These are phyloP conservation scores for Eutrema heterophyllum DNA, from an alignment of 345 rosid species.

Conservation along the genomic window DNA sequence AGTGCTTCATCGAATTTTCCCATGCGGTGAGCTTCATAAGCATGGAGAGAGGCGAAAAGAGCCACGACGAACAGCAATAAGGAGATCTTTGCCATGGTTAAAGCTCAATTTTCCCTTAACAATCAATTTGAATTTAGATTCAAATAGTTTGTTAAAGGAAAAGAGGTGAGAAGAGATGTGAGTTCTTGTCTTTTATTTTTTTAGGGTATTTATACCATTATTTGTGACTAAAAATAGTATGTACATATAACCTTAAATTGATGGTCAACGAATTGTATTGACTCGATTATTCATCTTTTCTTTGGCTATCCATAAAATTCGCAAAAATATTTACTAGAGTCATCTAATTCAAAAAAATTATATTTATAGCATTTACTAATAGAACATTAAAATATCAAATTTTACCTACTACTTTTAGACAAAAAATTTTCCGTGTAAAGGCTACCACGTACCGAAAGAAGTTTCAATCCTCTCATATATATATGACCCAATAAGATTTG, in stretches of 20 bases:
- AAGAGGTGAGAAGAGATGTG: slow-evolving; percentile 16
- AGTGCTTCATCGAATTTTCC: background rate
- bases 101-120: slow-evolving; percentile 22
- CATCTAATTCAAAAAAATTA: background rate
- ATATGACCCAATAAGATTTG: background rate
- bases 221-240: slow-evolving; percentile 13
- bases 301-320: slow-evolving; percentile 11
- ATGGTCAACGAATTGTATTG: slow-evolving; percentile 3
- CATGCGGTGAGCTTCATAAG: slow-evolving; percentile 15
- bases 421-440: background rate
- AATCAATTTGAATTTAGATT: slow-evolving; percentile 22
- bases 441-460: background rate
- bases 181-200: background rate
- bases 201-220: slow-evolving; percentile 2
- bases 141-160: slow-evolving; percentile 31
- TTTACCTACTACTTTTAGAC: slow-evolving; percentile 2
- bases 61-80: slow-evolving; percentile 8
- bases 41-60: slow-evolving; percentile 17
- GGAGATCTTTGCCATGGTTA: slow-evolving; percentile 28
- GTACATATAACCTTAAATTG: background rate
- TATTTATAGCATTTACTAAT: background rate
- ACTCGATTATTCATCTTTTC: background rate
- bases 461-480: background rate
- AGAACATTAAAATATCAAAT: background rate
- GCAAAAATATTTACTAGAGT: background rate